These are phyloP conservation scores for Thermomucor indicae-seudaticae DNA, from an alignment of 371 early-diverging fungal species.

Conservation along the genomic window DNA sequence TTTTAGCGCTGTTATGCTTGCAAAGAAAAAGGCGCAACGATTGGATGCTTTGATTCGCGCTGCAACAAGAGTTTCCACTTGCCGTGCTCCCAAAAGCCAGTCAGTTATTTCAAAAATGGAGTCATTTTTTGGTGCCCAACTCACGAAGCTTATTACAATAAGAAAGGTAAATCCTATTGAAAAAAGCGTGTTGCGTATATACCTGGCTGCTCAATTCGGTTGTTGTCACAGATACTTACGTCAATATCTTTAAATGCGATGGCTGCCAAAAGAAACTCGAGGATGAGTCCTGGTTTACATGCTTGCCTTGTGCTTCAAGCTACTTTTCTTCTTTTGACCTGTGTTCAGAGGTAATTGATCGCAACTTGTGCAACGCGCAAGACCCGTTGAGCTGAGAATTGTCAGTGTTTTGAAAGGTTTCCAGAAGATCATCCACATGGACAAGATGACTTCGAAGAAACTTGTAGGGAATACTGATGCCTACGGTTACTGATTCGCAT, in stretches of 20 bases:
- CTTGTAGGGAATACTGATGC: constrained; percentile 37
- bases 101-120: constrained; percentile 70
- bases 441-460: constrained; percentile 56
- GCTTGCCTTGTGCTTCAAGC: constrained; percentile 59
- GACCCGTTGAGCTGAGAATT: no score
- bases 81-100: constrained; percentile 72
- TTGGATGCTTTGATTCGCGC: constrained; percentile 85
- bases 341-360: constrained; percentile 49
- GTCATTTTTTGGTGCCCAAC: constrained; percentile 83
- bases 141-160: constrained; percentile 61
- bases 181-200: neutral
- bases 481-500: neutral
- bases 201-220: neutral
- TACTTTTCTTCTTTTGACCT: constrained; percentile 74
- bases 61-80: constrained; percentile 85
- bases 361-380: neutral
- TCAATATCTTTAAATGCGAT: constrained; percentile 70
- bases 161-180: constrained; percentile 37
- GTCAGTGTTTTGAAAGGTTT: constrained; percentile 58
- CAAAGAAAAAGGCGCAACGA: constrained; percentile 81
- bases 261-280: constrained; percentile 56
- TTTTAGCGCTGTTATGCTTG: constrained; percentile 71
- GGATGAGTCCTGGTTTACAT: constrained; percentile 66
- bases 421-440: constrained; percentile 52
- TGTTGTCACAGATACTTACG: constrained; percentile 51